Percentiles rank a stretch among this genome's conserved stretches.
These are phyloP conservation scores for Pseudocohnilembus persalinus DNA, from an alignment of 169 alveolate genomes.

Conservation along the genomic window DNA sequence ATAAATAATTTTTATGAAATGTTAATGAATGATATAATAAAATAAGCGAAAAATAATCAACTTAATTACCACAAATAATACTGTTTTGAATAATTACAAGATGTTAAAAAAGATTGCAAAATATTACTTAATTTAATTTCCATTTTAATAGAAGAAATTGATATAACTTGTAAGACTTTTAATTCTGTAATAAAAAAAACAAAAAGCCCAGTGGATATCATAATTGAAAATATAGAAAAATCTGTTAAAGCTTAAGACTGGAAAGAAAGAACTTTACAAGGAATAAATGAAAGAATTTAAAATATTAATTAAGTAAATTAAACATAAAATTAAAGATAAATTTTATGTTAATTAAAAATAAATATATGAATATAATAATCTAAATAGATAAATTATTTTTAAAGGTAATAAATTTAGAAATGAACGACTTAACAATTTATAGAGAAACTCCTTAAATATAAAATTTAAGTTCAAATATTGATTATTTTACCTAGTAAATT, in stretches of 20 bases:
- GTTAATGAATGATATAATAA: background rate
- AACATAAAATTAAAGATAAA: too few species aligned
- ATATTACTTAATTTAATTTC: background rate
- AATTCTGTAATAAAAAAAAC: background rate
- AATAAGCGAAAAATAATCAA: background rate
- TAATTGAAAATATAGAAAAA: background rate
- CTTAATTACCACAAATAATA: background rate
- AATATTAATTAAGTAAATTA: background rate
- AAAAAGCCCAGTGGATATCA: background rate
- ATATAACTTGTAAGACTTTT: background rate
- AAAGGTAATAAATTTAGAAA: background rate
- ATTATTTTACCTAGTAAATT: too few species aligned
- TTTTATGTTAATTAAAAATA: too few species aligned
- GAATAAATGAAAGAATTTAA: background rate
- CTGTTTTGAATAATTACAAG: background rate
- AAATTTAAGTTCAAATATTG: background rate
- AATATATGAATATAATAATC: too few species aligned
- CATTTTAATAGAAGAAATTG: background rate
- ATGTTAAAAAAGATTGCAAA: background rate
- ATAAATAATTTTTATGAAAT: background rate
- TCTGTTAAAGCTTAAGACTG: background rate
- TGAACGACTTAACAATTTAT: background rate
- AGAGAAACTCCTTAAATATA: background rate
- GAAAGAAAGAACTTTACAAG: background rate
- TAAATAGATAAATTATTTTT: too few species aligned